Conservation (phyloP, 805 yeast genomes). For the Teunomyces gatunensis region DNA sequence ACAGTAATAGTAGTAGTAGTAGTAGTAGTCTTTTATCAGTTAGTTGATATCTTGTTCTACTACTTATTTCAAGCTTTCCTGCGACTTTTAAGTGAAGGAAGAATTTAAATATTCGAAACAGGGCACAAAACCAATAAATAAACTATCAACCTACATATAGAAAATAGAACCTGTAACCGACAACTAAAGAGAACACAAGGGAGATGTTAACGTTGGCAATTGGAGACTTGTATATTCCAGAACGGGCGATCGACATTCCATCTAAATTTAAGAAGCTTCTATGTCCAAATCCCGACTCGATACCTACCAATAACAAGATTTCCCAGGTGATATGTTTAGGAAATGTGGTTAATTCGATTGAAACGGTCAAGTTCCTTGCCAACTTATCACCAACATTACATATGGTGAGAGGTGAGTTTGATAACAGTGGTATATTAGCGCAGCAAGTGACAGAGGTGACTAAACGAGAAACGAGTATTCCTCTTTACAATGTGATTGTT, state of each 20-base stretch:
- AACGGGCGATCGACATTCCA: slow-evolving; percentile 66
- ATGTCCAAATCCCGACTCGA: slow-evolving; percentile 53
- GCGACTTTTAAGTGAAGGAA: too few relatives aligned
- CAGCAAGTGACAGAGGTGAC: slow-evolving; percentile 26
- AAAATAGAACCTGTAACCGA: not conserved
- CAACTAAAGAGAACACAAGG: not conserved
- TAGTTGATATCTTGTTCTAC: too few relatives aligned
- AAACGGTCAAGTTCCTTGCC: slow-evolving; percentile 62
- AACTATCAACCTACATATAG: not conserved
- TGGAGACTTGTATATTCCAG: slow-evolving; percentile 90
- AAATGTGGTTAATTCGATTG: slow-evolving; percentile 67
- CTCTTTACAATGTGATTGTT: slow-evolving; percentile 60
- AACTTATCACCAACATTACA: slow-evolving; percentile 70
- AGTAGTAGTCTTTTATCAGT: too few relatives aligned
- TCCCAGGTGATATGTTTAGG: slow-evolving; percentile 84
- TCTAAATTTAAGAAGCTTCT: slow-evolving; percentile 69
- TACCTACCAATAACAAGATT: slow-evolving; percentile 57
- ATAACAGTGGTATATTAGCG: slow-evolving; percentile 41
- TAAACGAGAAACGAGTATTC: slow-evolving; percentile 33
- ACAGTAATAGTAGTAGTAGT: too few relatives aligned
- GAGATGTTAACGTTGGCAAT: slow-evolving; percentile 59
- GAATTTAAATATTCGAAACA: too few relatives aligned
- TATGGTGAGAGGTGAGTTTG: slow-evolving; percentile 81
- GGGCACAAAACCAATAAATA: not conserved
- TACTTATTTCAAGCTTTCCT: too few relatives aligned